Base-by-base conservation (phyloP, 2,329 filamentous ascomycete genomes). In the Penicillium sp. region DNA sequence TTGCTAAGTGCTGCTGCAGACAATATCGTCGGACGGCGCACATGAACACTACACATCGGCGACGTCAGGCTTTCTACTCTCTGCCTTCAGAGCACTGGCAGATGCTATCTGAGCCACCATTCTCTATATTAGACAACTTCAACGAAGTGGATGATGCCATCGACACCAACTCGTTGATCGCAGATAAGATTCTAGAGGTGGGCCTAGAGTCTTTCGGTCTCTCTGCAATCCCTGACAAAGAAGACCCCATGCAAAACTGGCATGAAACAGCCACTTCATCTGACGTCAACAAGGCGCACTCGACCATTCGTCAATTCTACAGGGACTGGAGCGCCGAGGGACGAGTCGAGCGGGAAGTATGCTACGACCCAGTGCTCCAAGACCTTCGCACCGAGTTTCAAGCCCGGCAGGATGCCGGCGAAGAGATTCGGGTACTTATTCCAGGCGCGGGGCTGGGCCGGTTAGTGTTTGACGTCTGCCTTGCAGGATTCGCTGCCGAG, bases 261-360 rank as follows among this genome's bases (percentile, higher is more conserved):
- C 76, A 80, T 16, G 83, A 81, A 4, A 75, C 80, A 26, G 86
- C 89, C 11, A 90, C 84, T 35, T 71, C 81, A 22, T 74, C 75
- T 18, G 91, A 97, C 61, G 74, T 94, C 43, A 89, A 95, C 64
- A 98, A 97, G 69, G 90, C 91, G 1, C 81, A 89, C 52, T 95
- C 89, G 61, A 97, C 90, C 1, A 77, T 98, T 42, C 83, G 91
- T 9, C 93, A 98, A 63, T 87, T 97, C 66, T 97, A 90, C 68
- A 84, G 93, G 13, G 93, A 98, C 67, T 98, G 94, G 93, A 89
- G 87, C 20, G 78, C 75, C 1, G 89, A 87, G 60, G 93, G 91
- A 0, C 74, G 72, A 2, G 64, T 68, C 0, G 94, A 98, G 72
- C 77, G 93, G 31, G 74, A 80, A n/a, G 81, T 81, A 3, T 89